Evolutionary conservation across 805 yeast genomes (phyloP).

Genomic region (Priceomyces fermenticarens): DNA sequence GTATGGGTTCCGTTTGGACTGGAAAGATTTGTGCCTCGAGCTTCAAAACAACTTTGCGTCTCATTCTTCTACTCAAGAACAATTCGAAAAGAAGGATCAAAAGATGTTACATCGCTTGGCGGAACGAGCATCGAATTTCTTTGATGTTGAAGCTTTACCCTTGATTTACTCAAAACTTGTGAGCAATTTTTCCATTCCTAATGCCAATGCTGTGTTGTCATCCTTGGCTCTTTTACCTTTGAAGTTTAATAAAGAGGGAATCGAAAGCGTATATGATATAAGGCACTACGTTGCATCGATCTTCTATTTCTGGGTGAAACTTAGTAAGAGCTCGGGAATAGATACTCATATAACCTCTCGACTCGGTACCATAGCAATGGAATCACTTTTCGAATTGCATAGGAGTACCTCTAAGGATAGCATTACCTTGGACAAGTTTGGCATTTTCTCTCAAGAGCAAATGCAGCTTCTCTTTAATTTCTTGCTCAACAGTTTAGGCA

Average conservation of each 20-base stretch:
- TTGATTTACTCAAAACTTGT: constrained; percentile 50
- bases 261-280: constrained; percentile 30
- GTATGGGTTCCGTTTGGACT: constrained; percentile 46
- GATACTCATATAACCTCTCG: constrained; percentile 67
- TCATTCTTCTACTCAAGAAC: constrained; percentile 44
- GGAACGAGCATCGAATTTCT: constrained; percentile 52
- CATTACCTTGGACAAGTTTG: constrained; percentile 47
- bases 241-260: constrained; percentile 28
- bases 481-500: constrained; percentile 42
- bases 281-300: constrained; percentile 61
- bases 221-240: constrained; percentile 56
- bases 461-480: constrained; percentile 58
- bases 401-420: constrained; percentile 11
- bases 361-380: constrained; percentile 58
- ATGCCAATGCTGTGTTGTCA: constrained; percentile 50
- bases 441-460: constrained; percentile 64
- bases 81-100: constrained; percentile 47
- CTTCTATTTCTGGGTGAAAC: constrained; percentile 69
- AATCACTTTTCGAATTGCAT: constrained; percentile 35
- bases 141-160: constrained; percentile 46
- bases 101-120: constrained; percentile 51
- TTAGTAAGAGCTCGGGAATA: constrained; percentile 44
- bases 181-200: constrained; percentile 50
- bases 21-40: constrained; percentile 45
- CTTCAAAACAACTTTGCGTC: constrained; percentile 29